Base-by-base conservation (phyloP, 495 filamentous ascomycete species). In the Hypoxylon subgilvum region DNA sequence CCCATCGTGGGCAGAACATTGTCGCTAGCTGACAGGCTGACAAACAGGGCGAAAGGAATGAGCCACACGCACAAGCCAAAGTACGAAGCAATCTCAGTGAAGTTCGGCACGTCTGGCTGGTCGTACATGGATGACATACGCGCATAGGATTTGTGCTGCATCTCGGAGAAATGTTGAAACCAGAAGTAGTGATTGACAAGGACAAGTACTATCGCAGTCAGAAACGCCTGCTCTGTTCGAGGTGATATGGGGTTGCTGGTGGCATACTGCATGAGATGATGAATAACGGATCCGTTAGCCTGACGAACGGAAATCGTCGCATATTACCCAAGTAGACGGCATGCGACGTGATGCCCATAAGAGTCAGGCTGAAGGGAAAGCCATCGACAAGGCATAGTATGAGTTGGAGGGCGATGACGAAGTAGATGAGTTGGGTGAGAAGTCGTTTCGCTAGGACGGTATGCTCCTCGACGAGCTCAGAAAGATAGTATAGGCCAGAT, bases 61-160 rank as follows among this genome's bases (percentile, higher is more conserved):
- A 98, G 81, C 94, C 94, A 98, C 10, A 98, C 91, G 69, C 91
- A 96, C 6, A 98, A 79, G 3, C 94, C 94, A 66, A 98, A 98
- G 70, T 93, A 98, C 1, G 90, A 93, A 0, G 93, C 91, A 32
- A 98, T 91, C 72, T 97, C 91, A 7, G 92, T 92, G 72, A 98
- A 98, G 27, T 84, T 86, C 2, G 94, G 94, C 48, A 91, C 74
- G 46, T 86, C 78, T 8, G 76, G 72, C 31, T 82, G 72, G 63
- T 84, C 81, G 71, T 87, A 84, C 53, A 83, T 84, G 47, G 84
- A 77, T 23, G 72, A 55, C 71, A 69, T 69, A 43, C 68, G 72
- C 38, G 74, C 66, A 66, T 77, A 77, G 9, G 77, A 73, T 46
- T 70, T 69, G 19, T 76, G 69, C 32, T 77, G 82, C 9, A 83